Percentiles rank a stretch among this genome's conserved stretches.
phyloP scores from a whole-genome alignment of 2,329 filamentous ascomycete species.

The Nigrospora sphaerica region DNA sequence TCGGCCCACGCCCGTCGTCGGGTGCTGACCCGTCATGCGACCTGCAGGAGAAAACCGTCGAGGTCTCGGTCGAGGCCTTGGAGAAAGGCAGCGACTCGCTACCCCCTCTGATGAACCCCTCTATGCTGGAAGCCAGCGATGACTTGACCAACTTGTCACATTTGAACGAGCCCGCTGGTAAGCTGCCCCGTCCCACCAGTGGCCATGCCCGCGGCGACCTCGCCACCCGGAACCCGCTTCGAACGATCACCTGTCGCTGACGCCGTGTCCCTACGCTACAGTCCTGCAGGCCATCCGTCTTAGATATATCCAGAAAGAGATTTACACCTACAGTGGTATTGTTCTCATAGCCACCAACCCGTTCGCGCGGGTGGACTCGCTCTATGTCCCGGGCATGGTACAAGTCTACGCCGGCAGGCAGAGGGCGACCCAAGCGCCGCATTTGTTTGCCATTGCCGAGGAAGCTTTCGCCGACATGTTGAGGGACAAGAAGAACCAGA shows the following conservation, averaged over 20 bases:
- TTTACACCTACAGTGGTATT: conserved; percentile 99
- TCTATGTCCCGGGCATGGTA: conserved; percentile 99
- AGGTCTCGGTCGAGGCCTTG: conserved; percentile 70
- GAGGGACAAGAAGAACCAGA: conserved; percentile 92
- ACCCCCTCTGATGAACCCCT: conserved; percentile 93
- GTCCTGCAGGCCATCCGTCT: conserved; percentile 96
- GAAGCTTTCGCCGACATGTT: conserved; percentile 99
- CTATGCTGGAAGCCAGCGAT: conserved; percentile 97
- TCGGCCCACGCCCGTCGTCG: no score
- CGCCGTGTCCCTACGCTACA: conserved; percentile 26
- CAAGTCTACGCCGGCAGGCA: conserved; percentile 98
- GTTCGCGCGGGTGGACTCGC: conserved; percentile 92
- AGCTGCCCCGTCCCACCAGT: conserved; percentile 14
- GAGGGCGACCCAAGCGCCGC: conserved; percentile 90
- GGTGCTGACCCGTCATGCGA: conserved; percentile 9
- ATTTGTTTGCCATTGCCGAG: conserved; percentile 97
- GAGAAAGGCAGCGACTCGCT: conserved; percentile 72
- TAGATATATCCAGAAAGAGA: conserved; percentile 96
- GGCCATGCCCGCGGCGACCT: conserved; percentile 13
- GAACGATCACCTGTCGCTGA: no score
- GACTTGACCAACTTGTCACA: conserved; percentile 96
- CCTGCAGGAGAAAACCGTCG: conserved; percentile 66
- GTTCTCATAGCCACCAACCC: conserved; percentile 98
- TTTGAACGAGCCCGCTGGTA: conserved; percentile 96
- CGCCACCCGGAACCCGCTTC: not conserved